A percentile compares a stretch with the other conserved stretches of the same genome.
These are phyloP conservation scores for Rubroboletus satanas DNA, from an alignment of 768 basidiomycete genomes.

Conservation along the genomic window DNA sequence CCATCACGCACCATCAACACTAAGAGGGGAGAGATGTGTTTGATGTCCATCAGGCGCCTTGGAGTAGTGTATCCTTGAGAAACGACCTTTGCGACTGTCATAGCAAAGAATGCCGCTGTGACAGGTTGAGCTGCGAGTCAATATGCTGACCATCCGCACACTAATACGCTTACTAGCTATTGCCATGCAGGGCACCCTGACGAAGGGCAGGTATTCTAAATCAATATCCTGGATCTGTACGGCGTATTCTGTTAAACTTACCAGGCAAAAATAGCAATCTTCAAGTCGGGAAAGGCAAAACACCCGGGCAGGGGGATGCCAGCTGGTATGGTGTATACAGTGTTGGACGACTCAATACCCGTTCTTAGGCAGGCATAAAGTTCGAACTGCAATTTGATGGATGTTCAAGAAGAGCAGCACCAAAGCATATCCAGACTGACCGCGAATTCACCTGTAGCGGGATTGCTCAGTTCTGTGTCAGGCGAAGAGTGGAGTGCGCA, in stretches of 20 bases:
- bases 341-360: neutral
- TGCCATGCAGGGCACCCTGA: slow-evolving; percentile 4
- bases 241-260: neutral
- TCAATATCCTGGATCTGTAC: neutral
- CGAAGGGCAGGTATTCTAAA: neutral
- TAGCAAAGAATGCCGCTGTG: slow-evolving; percentile 1
- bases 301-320: neutral
- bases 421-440: neutral
- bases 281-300: neutral
- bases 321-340: neutral
- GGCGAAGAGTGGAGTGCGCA: neutral
- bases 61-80: neutral
- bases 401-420: neutral
- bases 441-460: neutral
- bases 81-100: neutral
- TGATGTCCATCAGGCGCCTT: neutral
- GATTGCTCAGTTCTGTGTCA: neutral
- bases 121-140: neutral
- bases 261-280: neutral
- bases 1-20: slow-evolving; percentile 6
- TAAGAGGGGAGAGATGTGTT: neutral
- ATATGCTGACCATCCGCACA: neutral
- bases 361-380: neutral
- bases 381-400: neutral
- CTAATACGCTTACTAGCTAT: slow-evolving; percentile 1